Evolutionary conservation across 140 eudicot genomes (phyloP), one percentile per base, ranked within the genome.

Genomic region (Oenanthe javanica): DNA sequence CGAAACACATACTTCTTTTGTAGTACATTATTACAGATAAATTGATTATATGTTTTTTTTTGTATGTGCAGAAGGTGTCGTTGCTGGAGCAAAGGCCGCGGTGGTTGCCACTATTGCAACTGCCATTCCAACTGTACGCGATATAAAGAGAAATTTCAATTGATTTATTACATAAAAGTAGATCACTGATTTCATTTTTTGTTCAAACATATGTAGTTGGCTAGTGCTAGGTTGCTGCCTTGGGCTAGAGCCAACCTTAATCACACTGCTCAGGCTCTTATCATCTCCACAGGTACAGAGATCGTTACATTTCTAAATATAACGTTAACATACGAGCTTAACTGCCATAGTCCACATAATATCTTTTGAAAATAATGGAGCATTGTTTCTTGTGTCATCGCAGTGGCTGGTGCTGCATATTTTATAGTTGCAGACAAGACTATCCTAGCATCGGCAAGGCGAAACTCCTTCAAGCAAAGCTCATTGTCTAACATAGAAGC

Each of bases 21-120:
- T 52, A 14, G 16, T 4, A 52, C 59, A 52, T 54, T 8, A 31
- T 31, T 25, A 66, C 40, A 2, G 1, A 6, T 67, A 13, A 50
- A 50, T 50, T 50, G 55, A 12, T 25, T 40, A n/a, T 9, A 4
- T 9, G n/a, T 36, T 72, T 7, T 71, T 64, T 59, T 64, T 59
- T 46, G 54, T 67, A 48, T 82, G 23, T 84, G 77, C 90, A 94
- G 97, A 94, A 84, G 98, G 98, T 82, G 98, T 80, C 4, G 84
- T 90, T 79, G 98, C 98, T 18, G 98, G 98, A 92, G 91, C 97
- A 38, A 94, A 92, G 86, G 98, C 98, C 45, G 97, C 98, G 42
- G 91, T 77, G 18, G 79, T 90, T 72, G 96, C 98, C 76, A 81
- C 92, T 45, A 77, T 94, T 87, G 98, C 97, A 69, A 87, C 98